A percentile compares a stretch with the other conserved stretches of the same genome.
These are phyloP conservation scores for Prunus mume DNA, from an alignment of 306 rosid species.

Conservation along the genomic window DNA sequence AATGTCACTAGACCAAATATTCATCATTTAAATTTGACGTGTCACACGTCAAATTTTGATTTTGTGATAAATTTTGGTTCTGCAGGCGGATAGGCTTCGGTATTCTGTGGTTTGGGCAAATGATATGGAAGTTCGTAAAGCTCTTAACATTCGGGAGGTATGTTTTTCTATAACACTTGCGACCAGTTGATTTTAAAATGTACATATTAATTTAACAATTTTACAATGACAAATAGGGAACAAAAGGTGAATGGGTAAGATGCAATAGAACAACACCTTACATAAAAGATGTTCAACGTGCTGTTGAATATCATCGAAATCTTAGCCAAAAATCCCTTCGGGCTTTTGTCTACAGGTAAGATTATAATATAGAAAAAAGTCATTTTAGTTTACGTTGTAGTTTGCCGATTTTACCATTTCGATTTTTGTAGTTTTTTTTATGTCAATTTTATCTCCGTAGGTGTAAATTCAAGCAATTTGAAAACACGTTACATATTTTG, in stretches of 20 bases:
- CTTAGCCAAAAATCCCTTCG: slow-evolving; percentile 12
- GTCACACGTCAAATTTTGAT: no score
- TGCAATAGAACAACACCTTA: background rate
- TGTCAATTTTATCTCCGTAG: no score
- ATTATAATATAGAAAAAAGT: no score
- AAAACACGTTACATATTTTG: no score
- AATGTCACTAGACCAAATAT: no score
- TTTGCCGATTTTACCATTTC: no score
- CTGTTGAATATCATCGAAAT: background rate
- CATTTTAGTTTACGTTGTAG: no score
- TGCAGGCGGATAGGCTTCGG: slow-evolving; percentile 7
- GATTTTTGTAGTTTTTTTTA: no score
- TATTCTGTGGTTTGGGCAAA: background rate
- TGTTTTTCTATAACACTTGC: background rate
- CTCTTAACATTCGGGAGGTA: slow-evolving; percentile 15
- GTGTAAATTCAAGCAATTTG: no score
- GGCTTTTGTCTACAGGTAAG: slow-evolving; percentile 6
- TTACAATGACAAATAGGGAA: background rate
- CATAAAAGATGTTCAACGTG: background rate
- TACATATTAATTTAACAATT: no score
- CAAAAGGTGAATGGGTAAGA: background rate
- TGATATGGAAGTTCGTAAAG: slow-evolving; percentile 1
- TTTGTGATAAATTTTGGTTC: background rate
- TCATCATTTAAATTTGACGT: no score
- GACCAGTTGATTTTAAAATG: no score